Percentiles rank a stretch among this genome's conserved stretches.
phyloP scores from a whole-genome alignment of 768 basidiomycete genomes.

The Hortiboletus flavorubellus region DNA sequence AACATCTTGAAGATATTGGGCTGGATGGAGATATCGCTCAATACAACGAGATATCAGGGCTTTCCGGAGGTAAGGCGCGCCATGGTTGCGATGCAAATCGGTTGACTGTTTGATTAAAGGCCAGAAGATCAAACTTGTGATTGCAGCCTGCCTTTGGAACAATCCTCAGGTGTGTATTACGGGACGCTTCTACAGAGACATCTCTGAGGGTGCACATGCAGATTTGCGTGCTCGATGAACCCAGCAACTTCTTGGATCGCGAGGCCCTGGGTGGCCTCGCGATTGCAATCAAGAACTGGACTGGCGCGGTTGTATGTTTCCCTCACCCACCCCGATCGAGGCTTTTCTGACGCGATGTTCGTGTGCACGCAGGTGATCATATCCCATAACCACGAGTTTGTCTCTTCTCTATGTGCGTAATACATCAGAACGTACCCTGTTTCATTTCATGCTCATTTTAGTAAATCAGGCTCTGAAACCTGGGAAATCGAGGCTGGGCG shows the following conservation, averaged over 20 bases:
- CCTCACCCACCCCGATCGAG: conserved; percentile 9
- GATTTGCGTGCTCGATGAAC: conserved; percentile 76
- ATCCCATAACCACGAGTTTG: conserved; percentile 92
- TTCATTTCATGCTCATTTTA: conserved; percentile 15
- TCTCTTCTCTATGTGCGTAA: conserved; percentile 71
- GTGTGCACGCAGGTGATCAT: conserved; percentile 71
- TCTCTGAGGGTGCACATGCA: conserved; percentile 38
- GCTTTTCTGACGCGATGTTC: conserved; percentile 13
- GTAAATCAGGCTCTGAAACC: conserved; percentile 72
- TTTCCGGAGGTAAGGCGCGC: conserved; percentile 73
- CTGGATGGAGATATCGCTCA: conserved; percentile 97
- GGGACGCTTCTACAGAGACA: neutral
- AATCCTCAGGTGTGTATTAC: conserved; percentile 70
- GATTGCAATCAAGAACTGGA: conserved; percentile 93
- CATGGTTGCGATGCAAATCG: conserved; percentile 9
- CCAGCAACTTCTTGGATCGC: conserved; percentile 96
- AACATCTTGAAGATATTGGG: conserved; percentile 93
- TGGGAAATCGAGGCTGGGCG: conserved; percentile 90
- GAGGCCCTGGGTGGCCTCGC: conserved; percentile 94
- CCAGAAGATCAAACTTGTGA: conserved; percentile 96
- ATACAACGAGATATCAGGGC: conserved; percentile 93
- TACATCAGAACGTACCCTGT: conserved; percentile 8
- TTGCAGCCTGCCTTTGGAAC: conserved; percentile 94
- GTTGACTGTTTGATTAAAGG: conserved; percentile 40
- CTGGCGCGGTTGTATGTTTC: conserved; percentile 71